Conservation (phyloP, 225 moss, liverwort and hornwort genomes). For the Lunularia cruciata region DNA sequence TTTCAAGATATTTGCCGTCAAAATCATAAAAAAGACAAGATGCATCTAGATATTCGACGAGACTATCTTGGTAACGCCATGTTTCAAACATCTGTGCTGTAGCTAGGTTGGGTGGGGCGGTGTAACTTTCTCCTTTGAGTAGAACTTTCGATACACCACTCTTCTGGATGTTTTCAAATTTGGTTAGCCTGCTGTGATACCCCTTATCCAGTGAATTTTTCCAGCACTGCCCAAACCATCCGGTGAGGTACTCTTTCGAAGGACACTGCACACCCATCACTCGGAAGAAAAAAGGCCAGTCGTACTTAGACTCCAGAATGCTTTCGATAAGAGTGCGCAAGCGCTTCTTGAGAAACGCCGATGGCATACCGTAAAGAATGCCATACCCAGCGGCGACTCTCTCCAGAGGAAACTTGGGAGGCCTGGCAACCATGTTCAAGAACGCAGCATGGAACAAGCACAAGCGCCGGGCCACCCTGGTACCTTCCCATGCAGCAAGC, state of each 20-base stretch:
- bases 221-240: constrained; percentile 40
- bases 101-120: constrained; percentile 27
- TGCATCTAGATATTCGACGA: constrained; percentile 22
- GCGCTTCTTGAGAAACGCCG: constrained; percentile 28
- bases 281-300: constrained; percentile 34
- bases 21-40: constrained; percentile 30
- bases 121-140: constrained; percentile 34
- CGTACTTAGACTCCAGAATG: constrained; percentile 20
- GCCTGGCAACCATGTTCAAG: constrained; percentile 29
- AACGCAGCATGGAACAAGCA: constrained; percentile 32
- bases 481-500: constrained; percentile 28
- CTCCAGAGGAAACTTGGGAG: constrained; percentile 19
- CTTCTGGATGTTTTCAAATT: constrained; percentile 31
- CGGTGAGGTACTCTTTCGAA: constrained; percentile 24
- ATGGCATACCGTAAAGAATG: constrained; percentile 39
- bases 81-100: constrained; percentile 24
- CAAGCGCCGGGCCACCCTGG: constrained; percentile 25
- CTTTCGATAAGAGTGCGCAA: constrained; percentile 22
- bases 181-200: constrained; percentile 23
- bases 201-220: constrained; percentile 28
- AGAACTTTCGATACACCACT: constrained; percentile 29
- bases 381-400: constrained; percentile 18
- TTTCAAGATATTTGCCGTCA: constrained; percentile 13
- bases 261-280: constrained; percentile 35
- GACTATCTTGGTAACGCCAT: constrained; percentile 20